Conservation (phyloP, 495 filamentous ascomycete species). For the Penicillium pancosmium region DNA sequence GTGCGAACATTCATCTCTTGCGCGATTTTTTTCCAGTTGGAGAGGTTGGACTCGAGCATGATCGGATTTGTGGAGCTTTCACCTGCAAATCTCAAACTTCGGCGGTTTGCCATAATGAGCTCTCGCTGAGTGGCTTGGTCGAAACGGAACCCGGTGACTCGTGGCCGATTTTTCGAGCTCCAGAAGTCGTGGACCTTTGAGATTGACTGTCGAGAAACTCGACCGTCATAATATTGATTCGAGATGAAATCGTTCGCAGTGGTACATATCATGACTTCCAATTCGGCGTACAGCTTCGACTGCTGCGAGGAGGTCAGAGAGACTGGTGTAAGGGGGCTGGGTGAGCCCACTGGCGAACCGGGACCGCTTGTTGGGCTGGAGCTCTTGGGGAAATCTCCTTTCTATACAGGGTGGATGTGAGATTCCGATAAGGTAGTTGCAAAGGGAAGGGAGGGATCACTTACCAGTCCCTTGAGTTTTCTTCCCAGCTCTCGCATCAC, state of each 20-base stretch:
- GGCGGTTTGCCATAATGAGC: conserved; percentile 53
- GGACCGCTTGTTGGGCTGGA: neutral
- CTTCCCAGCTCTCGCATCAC: conserved; percentile 42
- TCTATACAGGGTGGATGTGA: neutral
- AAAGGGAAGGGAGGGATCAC: conserved; percentile 11
- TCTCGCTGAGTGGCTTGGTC: conserved; percentile 59
- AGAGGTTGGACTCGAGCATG: conserved; percentile 49
- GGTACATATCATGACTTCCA: conserved; percentile 57
- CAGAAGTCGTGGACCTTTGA: conserved; percentile 48
- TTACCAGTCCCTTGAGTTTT: conserved; percentile 54
- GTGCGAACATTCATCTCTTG: conserved; percentile 57
- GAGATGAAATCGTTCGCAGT: conserved; percentile 55
- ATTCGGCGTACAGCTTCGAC: conserved; percentile 54
- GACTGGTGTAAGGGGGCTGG: conserved; percentile 37
- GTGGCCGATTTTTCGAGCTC: conserved; percentile 53
- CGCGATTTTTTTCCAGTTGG: conserved; percentile 53
- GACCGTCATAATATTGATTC: conserved; percentile 47
- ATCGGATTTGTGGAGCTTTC: conserved; percentile 36
- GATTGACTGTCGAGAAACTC: conserved; percentile 50
- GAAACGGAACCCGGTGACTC: conserved; percentile 59
- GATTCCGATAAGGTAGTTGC: neutral
- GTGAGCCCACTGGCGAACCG: neutral
- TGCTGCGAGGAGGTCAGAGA: conserved; percentile 50
- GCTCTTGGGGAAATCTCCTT: neutral
- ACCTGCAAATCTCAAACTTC: conserved; percentile 52